Base-by-base conservation (phyloP, 2,329 filamentous ascomycete genomes). In the Neurospora crassa region DNA sequence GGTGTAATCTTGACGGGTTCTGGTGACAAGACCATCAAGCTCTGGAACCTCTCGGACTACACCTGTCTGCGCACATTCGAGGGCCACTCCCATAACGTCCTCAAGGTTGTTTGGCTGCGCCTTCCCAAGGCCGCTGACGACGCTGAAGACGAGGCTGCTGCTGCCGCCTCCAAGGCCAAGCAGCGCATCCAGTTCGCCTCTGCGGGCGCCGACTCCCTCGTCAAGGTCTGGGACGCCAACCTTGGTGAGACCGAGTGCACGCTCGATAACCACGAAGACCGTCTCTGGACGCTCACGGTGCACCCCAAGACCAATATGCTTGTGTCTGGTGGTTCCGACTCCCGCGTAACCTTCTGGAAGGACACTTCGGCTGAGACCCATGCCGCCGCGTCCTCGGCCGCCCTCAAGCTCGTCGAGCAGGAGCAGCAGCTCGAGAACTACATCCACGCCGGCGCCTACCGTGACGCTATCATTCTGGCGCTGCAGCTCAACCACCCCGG, bases 351-450 rank as follows among this genome's bases (percentile, higher is more conserved):
- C 0, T 97, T 98, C 83, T 99, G 96, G 96, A 90, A 90, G 77
- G 96, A 99, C 78, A 97, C 94, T 2, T 96, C 94, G 0, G 88
- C 89, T 4, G 86, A 92, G 72, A 97, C 95, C 0, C 90, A 93
- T 73, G 88, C 89, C 18, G 90, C 91, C 2, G 89, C 92, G 0
- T 91, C 91, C 1, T 88, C 89, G 53, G 92, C 91, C 4, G 91
- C 91, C 43, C 89, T 92, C 6, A 89, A 91, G 78, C 88, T 95
- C 70, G 91, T 84, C 67, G 95, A 99, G 81, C 93, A 97, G 80
- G 95, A 98, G 78, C 96, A 99, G 79, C 89, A 95, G 77, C 86
- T 99, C 8, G 90, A 97, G 78, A 99, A 99, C 80, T 93, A 96
- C 81, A 95, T 97, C 74, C 90, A 93, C 74, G 87, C 91, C 2